These are phyloP conservation scores for Leishmania lainsoni DNA, from an alignment of 208 protist genomes.

Conservation along the genomic window DNA sequence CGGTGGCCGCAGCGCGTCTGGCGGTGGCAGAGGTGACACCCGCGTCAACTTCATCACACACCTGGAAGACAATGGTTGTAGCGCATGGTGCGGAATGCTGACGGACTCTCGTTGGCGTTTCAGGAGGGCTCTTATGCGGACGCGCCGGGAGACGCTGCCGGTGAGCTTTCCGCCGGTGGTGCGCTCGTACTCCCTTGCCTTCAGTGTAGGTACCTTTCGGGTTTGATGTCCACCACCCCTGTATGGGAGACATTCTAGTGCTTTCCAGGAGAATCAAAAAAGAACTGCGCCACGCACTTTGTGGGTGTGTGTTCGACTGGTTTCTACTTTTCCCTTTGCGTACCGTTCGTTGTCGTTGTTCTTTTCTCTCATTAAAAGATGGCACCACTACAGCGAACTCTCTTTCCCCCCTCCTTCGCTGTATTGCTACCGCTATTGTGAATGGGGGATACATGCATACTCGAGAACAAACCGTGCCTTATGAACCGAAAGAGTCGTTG, in stretches of 20 bases:
- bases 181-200: background rate
- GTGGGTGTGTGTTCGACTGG: background rate
- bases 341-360: background rate
- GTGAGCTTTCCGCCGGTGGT: no score
- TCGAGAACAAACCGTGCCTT: background rate
- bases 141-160: background rate
- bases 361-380: background rate
- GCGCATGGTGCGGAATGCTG: background rate
- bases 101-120: background rate
- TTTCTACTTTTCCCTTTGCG: background rate
- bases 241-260: background rate
- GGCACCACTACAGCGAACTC: slow-evolving; percentile 1
- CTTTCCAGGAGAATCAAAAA: background rate
- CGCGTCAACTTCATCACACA: background rate
- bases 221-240: background rate
- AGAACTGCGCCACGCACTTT: background rate
- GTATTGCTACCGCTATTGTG: background rate
- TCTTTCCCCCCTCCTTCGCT: background rate
- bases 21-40: slow-evolving; percentile 16
- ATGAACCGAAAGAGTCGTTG: background rate
- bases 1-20: slow-evolving; percentile 23
- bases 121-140: background rate
- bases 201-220: background rate
- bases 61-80: slow-evolving; percentile 36
- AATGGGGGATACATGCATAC: background rate